Percentiles rank a stretch among this genome's conserved stretches.
phyloP scores from a whole-genome alignment of 148 eudicot genomes.

The Cornus controversa region DNA sequence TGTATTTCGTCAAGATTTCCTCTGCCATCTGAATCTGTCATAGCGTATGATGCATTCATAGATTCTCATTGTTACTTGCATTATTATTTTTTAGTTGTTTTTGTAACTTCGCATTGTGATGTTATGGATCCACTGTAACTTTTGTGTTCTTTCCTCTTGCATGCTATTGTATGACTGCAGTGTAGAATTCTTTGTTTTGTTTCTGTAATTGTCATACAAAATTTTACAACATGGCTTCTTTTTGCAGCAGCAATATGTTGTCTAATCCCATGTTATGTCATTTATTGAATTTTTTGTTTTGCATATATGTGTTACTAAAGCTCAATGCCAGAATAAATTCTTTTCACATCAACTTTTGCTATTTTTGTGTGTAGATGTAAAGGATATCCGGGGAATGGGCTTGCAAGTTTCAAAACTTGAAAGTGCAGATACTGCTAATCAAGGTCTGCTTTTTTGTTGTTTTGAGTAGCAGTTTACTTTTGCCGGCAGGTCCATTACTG shows the following conservation, averaged over 20 bases:
- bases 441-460: constrained; percentile 46
- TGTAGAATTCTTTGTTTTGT: neutral
- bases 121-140: neutral
- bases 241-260: neutral
- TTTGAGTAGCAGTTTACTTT: neutral
- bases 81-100: neutral
- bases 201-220: neutral
- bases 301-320: neutral
- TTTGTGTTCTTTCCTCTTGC: neutral
- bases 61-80: neutral
- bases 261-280: neutral
- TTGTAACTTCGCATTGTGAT: neutral
- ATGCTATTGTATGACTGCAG: neutral
- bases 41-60: neutral
- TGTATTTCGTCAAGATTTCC: neutral
- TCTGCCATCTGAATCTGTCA: neutral
- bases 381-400: constrained; percentile 92
- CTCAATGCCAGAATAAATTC: neutral
- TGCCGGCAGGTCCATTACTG: neutral
- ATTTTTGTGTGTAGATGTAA: constrained; percentile 49
- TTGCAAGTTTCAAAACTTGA: constrained; percentile 88
- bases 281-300: neutral
- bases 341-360: constrained; percentile 7
- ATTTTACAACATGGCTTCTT: neutral
- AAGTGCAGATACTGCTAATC: constrained; percentile 50